Evolutionary conservation across 306 rosid genomes (phyloP), one percentile per base, ranked within the genome.

Genomic region (Vachellia pachyceras): DNA sequence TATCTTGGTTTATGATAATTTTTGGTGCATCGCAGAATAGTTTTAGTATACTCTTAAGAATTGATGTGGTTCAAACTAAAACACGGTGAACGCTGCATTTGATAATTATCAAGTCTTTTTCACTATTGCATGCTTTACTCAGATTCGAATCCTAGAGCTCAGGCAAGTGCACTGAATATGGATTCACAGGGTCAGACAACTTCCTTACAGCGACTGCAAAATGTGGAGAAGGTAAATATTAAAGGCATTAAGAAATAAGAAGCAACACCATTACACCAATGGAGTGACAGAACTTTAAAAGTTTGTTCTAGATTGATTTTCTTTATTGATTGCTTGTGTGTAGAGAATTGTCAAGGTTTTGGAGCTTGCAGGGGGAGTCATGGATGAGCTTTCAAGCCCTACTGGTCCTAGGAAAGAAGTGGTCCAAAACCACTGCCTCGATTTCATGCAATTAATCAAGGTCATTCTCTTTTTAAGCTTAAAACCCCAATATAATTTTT

Each of bases 351-450:
- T 58, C 36, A 58, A 58, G 65, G 65, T 58, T 20, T 58, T 58
- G 14, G 65, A 58, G 65, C 65, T 58, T 20, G 37, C 36, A 23
- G 36, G 65, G 33, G 65, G 65, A 58, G 65, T 58, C 65, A 58
- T 58, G 65, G 65, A 58, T 58, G 36, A 58, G 65, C 65, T 58
- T 58, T 22, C 65, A 58, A 58, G 65, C 36, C 36, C 65, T 58
- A 58, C 65, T 58, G 36, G 65, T 58, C 65, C 65, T 22, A 58
- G 36, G 65, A 58, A 58, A 58, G 65, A 58, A 23, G 65, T 58
- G 35, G 65, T 58, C 17, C 36, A 58, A 58, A 58, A 23, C 15
- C 65, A 58, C 65, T 58, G 65, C 65, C 65, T 58, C 2, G 65
- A 58, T 29, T 58, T 58, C 36, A 58, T 58, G 65, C 65, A 58